Percentiles rank a stretch among this genome's conserved stretches.
Evolutionary conservation across 768 basidiomycete genomes (phyloP).

Genomic region (Boletus rubropictus): DNA sequence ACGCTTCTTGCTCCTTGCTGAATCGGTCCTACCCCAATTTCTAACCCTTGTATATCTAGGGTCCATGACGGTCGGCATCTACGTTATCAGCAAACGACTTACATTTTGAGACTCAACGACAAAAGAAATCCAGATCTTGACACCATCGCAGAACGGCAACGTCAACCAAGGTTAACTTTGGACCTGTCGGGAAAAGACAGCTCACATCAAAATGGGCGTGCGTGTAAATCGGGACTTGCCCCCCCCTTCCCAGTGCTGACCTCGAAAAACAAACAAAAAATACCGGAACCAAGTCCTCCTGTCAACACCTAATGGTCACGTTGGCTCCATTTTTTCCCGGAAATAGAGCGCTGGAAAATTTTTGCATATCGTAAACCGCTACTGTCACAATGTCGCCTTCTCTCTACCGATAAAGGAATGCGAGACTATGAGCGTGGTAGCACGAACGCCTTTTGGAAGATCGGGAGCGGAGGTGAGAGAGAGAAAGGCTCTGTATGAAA

Average conservation of each 20-base stretch:
- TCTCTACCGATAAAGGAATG: slow-evolving; percentile 15
- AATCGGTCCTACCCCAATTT: slow-evolving; percentile 22
- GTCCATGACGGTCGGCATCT: too few relatives aligned
- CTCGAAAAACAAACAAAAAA: slow-evolving; percentile 6
- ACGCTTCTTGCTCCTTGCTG: slow-evolving; percentile 13
- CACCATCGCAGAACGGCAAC: slow-evolving; percentile 3
- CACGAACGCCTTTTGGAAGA: background rate
- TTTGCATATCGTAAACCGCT: slow-evolving; percentile 18
- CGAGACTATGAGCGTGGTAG: slow-evolving; percentile 18
- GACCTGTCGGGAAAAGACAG: slow-evolving; percentile 2
- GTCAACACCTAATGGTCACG: slow-evolving; percentile 17
- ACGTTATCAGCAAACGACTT: slow-evolving; percentile 3
- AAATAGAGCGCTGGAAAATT: slow-evolving; percentile 24
- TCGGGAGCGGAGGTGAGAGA: slow-evolving; percentile 7
- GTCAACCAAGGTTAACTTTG: slow-evolving; percentile 25
- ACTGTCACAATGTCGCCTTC: slow-evolving; percentile 15
- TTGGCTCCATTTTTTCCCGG: slow-evolving; percentile 12
- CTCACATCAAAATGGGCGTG: slow-evolving; percentile 12
- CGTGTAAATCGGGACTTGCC: too few relatives aligned
- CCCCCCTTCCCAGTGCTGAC: slow-evolving; percentile 2
- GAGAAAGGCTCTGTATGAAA: background rate
- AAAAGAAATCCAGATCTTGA: background rate
- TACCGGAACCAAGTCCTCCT: slow-evolving; percentile 6
- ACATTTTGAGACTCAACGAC: background rate
- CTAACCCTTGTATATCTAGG: background rate